Base-by-base conservation (phyloP, 768 basidiomycete species). In the Calocera cornea region DNA sequence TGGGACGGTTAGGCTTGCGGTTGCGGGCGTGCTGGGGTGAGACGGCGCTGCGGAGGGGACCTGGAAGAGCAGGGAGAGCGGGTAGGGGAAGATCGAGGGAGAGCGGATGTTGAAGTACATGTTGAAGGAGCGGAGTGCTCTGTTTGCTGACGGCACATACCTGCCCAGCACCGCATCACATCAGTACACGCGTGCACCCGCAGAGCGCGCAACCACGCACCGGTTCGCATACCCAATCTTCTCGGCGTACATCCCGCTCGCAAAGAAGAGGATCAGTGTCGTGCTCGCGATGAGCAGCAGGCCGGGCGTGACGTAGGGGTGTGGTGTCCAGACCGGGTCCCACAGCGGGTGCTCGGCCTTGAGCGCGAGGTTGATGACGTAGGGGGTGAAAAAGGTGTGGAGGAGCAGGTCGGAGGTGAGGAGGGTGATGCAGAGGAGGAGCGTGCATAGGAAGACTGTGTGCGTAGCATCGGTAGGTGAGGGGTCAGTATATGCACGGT, bases 171-270 rank as follows among this genome's bases (percentile, higher is more conserved):
- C 27, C 24, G 12, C 14, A 50, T 60, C 14, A 60, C 14, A 8
- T 47, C 8, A 47, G 44, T 14, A 38, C 36, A 14, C 14, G 36
- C 36, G 14, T 14, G 36, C 5, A 19, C 8, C 10, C 22, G 24
- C 24, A 49, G 54, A 31, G 47, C n/a, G n/a, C 41, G 67, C 64
- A 66, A 41, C 65, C 64, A 80, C 89, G 73, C 75, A 95, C 95
- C 88, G 88, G 79, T 97, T 94, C 22, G 95, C 94, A 75, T 97
- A 97, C 2, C 86, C 89, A 72, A 98, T 95, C 79, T 95, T 95
- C 76, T 99, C 94, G 2, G 88, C 81, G 73, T 97, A 99, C 85
- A 95, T 89, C 19, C 95, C 95, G 72, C 90, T 95, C 10, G 93
- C 92, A 75, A 97, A 97, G 82, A 98, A 97, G 41, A 99, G 83